These are phyloP conservation scores for Schizophyllum amplum DNA, from an alignment of 1,284 basidiomycete species.

Conservation along the genomic window DNA sequence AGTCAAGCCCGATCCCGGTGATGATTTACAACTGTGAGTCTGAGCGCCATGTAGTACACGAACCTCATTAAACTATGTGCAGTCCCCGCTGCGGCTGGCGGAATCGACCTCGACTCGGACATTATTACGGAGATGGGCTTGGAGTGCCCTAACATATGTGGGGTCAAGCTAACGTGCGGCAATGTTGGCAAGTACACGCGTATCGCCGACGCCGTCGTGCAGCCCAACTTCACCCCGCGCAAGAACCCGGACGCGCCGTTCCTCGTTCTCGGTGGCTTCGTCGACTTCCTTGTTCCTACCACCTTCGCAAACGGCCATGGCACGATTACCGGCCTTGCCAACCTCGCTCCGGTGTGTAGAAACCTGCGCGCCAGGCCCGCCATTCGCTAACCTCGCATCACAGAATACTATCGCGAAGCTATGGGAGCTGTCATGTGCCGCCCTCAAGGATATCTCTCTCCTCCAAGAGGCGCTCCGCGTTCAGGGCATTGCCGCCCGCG, in stretches of 20 bases:
- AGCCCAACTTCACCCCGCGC: conserved; percentile 54
- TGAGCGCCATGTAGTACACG: conserved; percentile 9
- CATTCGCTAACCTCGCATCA: conserved; percentile 5
- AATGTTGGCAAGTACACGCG: conserved; percentile 87
- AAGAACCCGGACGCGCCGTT: conserved; percentile 59
- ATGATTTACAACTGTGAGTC: conserved; percentile 85
- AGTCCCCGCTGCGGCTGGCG: conserved; percentile 79
- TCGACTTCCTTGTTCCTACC: conserved; percentile 73
- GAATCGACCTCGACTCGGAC: conserved; percentile 84
- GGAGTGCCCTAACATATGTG: conserved; percentile 66
- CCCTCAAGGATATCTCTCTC: conserved; percentile 43
- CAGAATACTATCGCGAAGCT: conserved; percentile 57
- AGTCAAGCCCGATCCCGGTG: conserved; percentile 77
- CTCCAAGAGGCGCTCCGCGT: conserved; percentile 67
- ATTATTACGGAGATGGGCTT: conserved; percentile 72
- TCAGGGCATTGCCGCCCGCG: conserved; percentile 74
- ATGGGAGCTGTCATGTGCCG: conserved; percentile 51
- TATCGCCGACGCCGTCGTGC: conserved; percentile 62
- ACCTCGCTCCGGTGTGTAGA: conserved; percentile 62
- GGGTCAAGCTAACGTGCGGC: conserved; percentile 87
- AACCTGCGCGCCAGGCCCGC: conserved; percentile 8
- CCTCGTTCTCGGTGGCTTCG: conserved; percentile 71
- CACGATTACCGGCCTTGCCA: conserved; percentile 77
- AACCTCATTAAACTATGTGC: conserved; percentile 6
- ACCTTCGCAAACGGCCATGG: conserved; percentile 63